Percentiles rank a stretch among this genome's conserved stretches.
phyloP scores from a whole-genome alignment of 2,329 filamentous ascomycete genomes.

The Aaosphaeria arxii region DNA sequence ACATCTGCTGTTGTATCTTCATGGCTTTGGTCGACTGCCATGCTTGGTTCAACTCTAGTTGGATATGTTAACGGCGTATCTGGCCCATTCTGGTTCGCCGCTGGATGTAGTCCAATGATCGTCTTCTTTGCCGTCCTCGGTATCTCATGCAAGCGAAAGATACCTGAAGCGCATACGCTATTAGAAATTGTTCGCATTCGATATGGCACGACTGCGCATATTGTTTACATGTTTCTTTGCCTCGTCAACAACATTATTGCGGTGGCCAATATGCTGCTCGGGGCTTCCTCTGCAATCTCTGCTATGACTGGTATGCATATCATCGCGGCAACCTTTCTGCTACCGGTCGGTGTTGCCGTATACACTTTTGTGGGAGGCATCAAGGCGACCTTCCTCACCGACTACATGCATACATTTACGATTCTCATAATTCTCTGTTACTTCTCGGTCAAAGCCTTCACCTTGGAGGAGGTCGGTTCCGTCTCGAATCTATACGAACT shows the following conservation, averaged over 20 bases:
- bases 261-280: slow-evolving; percentile 53
- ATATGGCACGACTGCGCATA: slow-evolving; percentile 48
- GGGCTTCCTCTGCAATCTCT: slow-evolving; percentile 43
- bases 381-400: slow-evolving; percentile 39
- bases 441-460: slow-evolving; percentile 48
- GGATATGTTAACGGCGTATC: slow-evolving; percentile 55
- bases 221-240: slow-evolving; percentile 53
- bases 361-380: slow-evolving; percentile 17
- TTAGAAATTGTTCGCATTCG: slow-evolving; percentile 53
- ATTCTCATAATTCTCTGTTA: slow-evolving; percentile 54
- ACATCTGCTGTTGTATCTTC: slow-evolving; percentile 16
- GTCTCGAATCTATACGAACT: slow-evolving; percentile 51
- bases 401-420: slow-evolving; percentile 53
- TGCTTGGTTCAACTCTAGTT: slow-evolving; percentile 50
- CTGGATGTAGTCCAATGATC: slow-evolving; percentile 56
- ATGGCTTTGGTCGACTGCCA: slow-evolving; percentile 54
- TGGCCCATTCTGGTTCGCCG: slow-evolving; percentile 56
- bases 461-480: slow-evolving; percentile 48
- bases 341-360: slow-evolving; percentile 29
- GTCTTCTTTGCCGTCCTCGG: slow-evolving; percentile 54
- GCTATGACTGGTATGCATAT: slow-evolving; percentile 49
- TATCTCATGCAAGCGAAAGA: slow-evolving; percentile 52
- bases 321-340: slow-evolving; percentile 49
- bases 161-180: slow-evolving; percentile 54
- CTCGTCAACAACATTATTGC: slow-evolving; percentile 56